Evolutionary conservation across 345 rosid species (phyloP).

Genomic region (Gossypium bickii): DNA sequence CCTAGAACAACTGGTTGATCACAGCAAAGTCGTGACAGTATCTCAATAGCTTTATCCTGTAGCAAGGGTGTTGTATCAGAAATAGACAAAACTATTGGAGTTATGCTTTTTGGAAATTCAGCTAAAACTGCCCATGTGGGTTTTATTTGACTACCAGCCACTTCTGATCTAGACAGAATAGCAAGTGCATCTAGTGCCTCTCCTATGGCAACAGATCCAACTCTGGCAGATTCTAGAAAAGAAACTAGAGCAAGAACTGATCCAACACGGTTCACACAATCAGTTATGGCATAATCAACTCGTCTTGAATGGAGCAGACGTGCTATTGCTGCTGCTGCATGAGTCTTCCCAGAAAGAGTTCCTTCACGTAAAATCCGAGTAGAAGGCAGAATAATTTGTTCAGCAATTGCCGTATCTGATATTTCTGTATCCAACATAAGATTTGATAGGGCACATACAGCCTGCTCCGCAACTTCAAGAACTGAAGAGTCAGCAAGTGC

Average conservation of each 20-base stretch:
- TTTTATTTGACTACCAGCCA: slow-evolving; percentile 47
- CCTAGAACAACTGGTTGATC: slow-evolving; percentile 83
- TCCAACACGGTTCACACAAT: slow-evolving; percentile 87
- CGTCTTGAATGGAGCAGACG: slow-evolving; percentile 69
- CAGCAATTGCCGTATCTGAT: slow-evolving; percentile 65
- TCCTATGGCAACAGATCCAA: slow-evolving; percentile 59
- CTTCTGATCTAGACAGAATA: slow-evolving; percentile 72
- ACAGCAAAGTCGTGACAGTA: slow-evolving; percentile 78
- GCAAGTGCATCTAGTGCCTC: slow-evolving; percentile 96
- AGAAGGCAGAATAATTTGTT: slow-evolving; percentile 85
- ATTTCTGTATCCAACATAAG: slow-evolving; percentile 87
- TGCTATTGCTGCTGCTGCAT: slow-evolving; percentile 95
- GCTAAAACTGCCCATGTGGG: slow-evolving; percentile 95
- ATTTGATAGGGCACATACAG: slow-evolving; percentile 85
- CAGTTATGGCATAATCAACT: slow-evolving; percentile 67
- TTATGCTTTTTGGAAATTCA: slow-evolving; percentile 69
- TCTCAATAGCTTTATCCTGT: slow-evolving; percentile 96
- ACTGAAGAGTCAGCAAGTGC: slow-evolving; percentile 63
- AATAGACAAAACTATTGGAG: slow-evolving; percentile 79
- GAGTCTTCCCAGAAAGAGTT: slow-evolving; percentile 80
- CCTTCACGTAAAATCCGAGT: slow-evolving; percentile 93
- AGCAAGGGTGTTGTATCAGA: slow-evolving; percentile 61
- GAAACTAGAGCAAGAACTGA: slow-evolving; percentile 93
- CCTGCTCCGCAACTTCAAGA: slow-evolving; percentile 94
- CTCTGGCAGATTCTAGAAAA: slow-evolving; percentile 71